Conservation (phyloP, 768 basidiomycete genomes). For the Tremella mesenterica region DNA sequence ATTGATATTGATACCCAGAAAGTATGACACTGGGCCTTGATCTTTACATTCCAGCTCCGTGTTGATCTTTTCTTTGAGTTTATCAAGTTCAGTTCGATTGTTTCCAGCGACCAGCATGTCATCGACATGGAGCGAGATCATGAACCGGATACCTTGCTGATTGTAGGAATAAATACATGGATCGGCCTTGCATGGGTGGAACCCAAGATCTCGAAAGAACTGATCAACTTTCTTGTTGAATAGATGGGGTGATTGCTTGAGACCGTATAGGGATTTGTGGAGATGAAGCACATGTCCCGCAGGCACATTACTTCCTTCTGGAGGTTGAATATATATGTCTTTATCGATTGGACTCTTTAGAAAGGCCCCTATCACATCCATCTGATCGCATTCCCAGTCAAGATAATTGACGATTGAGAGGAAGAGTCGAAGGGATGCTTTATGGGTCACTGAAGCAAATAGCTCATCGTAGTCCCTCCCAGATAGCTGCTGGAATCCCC, state of each 20-base stretch:
- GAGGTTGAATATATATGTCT: slow-evolving; percentile 34
- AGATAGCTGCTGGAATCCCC: slow-evolving; percentile 40
- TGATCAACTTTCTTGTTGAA: slow-evolving; percentile 14
- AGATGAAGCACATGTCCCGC: slow-evolving; percentile 3
- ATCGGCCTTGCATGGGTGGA: slow-evolving; percentile 7
- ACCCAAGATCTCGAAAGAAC: slow-evolving; percentile 8
- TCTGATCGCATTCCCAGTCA: too few relatives aligned
- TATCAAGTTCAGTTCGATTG: not conserved
- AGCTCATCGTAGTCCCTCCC: slow-evolving; percentile 49
- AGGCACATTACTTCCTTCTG: slow-evolving; percentile 1
- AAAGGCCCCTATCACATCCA: too few relatives aligned
- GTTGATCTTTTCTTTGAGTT: slow-evolving; percentile 7
- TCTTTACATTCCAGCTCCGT: too few relatives aligned
- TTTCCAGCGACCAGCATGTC: too few relatives aligned
- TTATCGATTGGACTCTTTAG: slow-evolving; percentile 21
- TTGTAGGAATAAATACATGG: slow-evolving; percentile 9
- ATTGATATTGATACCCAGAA: too few relatives aligned
- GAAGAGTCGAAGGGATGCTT: slow-evolving; percentile 11
- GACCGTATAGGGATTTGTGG: slow-evolving; percentile 9
- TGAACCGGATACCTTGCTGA: not conserved
- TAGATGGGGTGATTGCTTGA: too few relatives aligned
- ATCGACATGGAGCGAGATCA: too few relatives aligned
- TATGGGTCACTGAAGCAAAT: slow-evolving; percentile 40
- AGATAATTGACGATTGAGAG: slow-evolving; percentile 9
- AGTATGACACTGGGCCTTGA: too few relatives aligned